Percentiles rank a stretch among this genome's conserved stretches.
These are phyloP conservation scores for Wickerhamomyces sp. DNA, from an alignment of 1,139 yeast genomes.

Conservation along the genomic window DNA sequence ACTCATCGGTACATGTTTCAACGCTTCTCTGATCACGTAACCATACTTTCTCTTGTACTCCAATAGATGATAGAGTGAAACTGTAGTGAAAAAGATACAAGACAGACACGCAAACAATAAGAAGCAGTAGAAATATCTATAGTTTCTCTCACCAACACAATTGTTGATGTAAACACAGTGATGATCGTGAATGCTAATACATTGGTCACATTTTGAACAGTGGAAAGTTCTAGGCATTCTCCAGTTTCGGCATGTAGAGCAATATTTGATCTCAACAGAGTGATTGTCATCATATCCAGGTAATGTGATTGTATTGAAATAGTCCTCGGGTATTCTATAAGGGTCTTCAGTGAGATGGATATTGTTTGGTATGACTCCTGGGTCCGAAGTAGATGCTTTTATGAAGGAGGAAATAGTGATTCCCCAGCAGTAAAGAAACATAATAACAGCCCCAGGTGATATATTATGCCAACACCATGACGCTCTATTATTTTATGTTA, in stretches of 20 bases:
- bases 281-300: slow-evolving; percentile 36
- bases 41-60: slow-evolving; percentile 35
- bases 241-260: slow-evolving; percentile 58
- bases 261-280: slow-evolving; percentile 45
- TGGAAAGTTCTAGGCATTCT: slow-evolving; percentile 71
- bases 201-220: slow-evolving; percentile 62
- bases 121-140: slow-evolving; percentile 50
- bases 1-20: slow-evolving; percentile 34
- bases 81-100: slow-evolving; percentile 21
- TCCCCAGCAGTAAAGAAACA: slow-evolving; percentile 56
- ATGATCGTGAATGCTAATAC: slow-evolving; percentile 63
- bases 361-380: slow-evolving; percentile 68
- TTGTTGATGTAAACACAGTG: slow-evolving; percentile 80
- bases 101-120: slow-evolving; percentile 30
- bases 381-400: slow-evolving; percentile 57
- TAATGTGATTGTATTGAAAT: slow-evolving; percentile 49
- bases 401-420: slow-evolving; percentile 43
- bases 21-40: slow-evolving; percentile 32
- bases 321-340: slow-evolving; percentile 53
- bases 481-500: slow-evolving; percentile 27
- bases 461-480: slow-evolving; percentile 53
- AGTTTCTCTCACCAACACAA: slow-evolving; percentile 72
- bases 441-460: slow-evolving; percentile 52
- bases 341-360: slow-evolving; percentile 48
- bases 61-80: slow-evolving; percentile 35